These are phyloP conservation scores for Globisporangium abappressorium DNA, from an alignment of 352 stramenopile genomes.

Conservation along the genomic window DNA sequence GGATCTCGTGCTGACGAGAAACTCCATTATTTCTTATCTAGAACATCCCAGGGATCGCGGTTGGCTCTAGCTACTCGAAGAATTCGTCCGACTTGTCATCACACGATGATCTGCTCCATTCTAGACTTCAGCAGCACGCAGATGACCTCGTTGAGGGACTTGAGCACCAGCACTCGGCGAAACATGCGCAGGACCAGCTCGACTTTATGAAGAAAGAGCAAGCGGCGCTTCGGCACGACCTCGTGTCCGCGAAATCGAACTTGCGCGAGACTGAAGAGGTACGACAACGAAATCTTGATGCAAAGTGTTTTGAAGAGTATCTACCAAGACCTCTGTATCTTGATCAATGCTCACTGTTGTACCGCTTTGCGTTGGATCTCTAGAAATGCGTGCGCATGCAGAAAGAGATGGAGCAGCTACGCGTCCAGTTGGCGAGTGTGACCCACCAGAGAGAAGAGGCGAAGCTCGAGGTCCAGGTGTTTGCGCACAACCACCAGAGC, in stretches of 20 bases:
- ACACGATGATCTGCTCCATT: constrained; percentile 19
- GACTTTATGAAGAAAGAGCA: constrained; percentile 67
- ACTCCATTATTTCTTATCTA: neutral
- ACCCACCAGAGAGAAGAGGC: constrained; percentile 51
- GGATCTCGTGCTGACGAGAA: neutral
- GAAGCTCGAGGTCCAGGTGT: constrained; percentile 48
- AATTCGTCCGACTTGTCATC: neutral
- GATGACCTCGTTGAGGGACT: constrained; percentile 28
- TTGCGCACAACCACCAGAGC: constrained; percentile 63
- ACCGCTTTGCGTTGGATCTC: neutral
- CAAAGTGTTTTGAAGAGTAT: neutral
- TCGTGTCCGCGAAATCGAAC: constrained; percentile 48
- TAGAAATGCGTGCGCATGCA: constrained; percentile 26
- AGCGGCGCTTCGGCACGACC: constrained; percentile 32
- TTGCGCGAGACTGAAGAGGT: constrained; percentile 52
- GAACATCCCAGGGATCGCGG: neutral
- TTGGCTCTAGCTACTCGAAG: neutral
- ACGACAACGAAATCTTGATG: neutral
- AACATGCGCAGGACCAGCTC: constrained; percentile 58
- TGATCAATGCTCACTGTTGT: neutral
- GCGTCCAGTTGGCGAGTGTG: constrained; percentile 30
- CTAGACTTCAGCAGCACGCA: constrained; percentile 23
- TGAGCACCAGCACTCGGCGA: constrained; percentile 32
- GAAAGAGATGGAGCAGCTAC: constrained; percentile 30
- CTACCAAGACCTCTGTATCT: neutral